These are phyloP conservation scores for Coriolopsis trogii DNA, from an alignment of 1,284 basidiomycete genomes.

Conservation along the genomic window DNA sequence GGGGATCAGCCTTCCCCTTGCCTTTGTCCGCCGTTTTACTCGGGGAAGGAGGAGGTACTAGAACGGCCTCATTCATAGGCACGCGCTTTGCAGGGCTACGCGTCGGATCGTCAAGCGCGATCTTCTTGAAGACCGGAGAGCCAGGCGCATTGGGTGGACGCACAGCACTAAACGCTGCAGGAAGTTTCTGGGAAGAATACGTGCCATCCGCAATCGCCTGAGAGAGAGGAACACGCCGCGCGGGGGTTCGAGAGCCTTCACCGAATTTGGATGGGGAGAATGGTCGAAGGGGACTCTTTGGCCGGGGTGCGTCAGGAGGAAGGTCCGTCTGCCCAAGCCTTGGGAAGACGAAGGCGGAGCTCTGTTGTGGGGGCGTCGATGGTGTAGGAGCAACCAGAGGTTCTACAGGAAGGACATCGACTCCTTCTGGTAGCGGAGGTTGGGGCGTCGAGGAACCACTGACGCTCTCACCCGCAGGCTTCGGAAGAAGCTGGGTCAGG, in stretches of 20 bases:
- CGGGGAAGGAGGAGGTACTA: conserved; percentile 19
- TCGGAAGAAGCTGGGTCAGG: conserved; percentile 34
- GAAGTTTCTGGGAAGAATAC: conserved; percentile 48
- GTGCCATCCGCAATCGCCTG: conserved; percentile 51
- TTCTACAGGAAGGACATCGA: background rate
- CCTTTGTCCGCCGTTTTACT: conserved; percentile 2
- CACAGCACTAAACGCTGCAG: conserved; percentile 10
- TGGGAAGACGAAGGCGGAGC: conserved; percentile 14
- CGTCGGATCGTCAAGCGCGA: conserved; percentile 38
- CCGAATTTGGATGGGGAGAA: conserved; percentile 37
- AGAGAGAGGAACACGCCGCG: conserved; percentile 59
- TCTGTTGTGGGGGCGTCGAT: conserved; percentile 13
- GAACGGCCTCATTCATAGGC: conserved; percentile 37
- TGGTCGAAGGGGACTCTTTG: conserved; percentile 18
- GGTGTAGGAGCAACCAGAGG: conserved; percentile 1
- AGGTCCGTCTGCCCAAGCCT: conserved; percentile 7
- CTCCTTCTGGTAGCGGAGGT: conserved; percentile 7
- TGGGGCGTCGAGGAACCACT: conserved; percentile 14
- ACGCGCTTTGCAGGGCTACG: conserved; percentile 64
- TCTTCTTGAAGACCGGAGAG: conserved; percentile 39
- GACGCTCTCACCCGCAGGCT: conserved; percentile 6
- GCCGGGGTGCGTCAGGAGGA: conserved; percentile 5
- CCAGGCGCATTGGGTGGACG: conserved; percentile 13
- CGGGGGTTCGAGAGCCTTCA: conserved; percentile 54
- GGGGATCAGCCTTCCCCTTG: conserved; percentile 21